Evolutionary conservation across 2,329 filamentous ascomycete genomes (phyloP).

Genomic region (Boeremia exigua): DNA sequence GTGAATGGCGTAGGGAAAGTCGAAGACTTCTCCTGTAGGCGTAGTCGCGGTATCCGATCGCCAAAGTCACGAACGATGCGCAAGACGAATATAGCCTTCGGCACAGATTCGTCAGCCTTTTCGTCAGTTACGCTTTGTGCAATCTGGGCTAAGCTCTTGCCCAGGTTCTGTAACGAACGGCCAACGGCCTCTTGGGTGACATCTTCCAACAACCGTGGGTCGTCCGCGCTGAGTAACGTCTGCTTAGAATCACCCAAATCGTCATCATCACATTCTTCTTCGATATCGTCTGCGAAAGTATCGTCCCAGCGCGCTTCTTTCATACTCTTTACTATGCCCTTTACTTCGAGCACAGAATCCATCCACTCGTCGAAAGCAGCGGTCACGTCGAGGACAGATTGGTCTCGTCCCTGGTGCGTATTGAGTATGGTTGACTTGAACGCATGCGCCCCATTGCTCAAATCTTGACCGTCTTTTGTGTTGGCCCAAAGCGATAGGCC

Average conservation of each 20-base stretch:
- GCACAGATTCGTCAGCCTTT: slow-evolving; percentile 52
- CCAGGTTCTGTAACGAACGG: slow-evolving; percentile 64
- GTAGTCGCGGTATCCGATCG: slow-evolving; percentile 53
- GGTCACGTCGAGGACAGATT: slow-evolving; percentile 67
- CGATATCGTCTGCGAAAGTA: slow-evolving; percentile 74
- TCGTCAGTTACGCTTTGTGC: slow-evolving; percentile 61
- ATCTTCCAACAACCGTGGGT: slow-evolving; percentile 68
- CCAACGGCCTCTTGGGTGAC: slow-evolving; percentile 63
- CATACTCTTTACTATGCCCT: slow-evolving; percentile 68
- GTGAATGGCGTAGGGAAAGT: slow-evolving; percentile 37
- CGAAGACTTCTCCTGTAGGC: slow-evolving; percentile 40
- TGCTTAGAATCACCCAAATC: slow-evolving; percentile 73
- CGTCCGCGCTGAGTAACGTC: slow-evolving; percentile 72
- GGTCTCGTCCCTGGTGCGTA: slow-evolving; percentile 74
- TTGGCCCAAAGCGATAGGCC: slow-evolving; percentile 71
- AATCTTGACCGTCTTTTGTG: slow-evolving; percentile 68
- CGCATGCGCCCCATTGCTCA: slow-evolving; percentile 67
- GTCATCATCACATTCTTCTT: slow-evolving; percentile 72
- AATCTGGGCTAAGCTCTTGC: slow-evolving; percentile 60
- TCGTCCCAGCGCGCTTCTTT: slow-evolving; percentile 76
- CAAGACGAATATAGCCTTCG: slow-evolving; percentile 67
- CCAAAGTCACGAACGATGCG: slow-evolving; percentile 78
- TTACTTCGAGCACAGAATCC: slow-evolving; percentile 71
- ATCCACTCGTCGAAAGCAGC: slow-evolving; percentile 75
- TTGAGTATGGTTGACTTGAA: slow-evolving; percentile 75